Conservation (phyloP, 768 basidiomycete species). For the Dacryopinax spathularia region DNA sequence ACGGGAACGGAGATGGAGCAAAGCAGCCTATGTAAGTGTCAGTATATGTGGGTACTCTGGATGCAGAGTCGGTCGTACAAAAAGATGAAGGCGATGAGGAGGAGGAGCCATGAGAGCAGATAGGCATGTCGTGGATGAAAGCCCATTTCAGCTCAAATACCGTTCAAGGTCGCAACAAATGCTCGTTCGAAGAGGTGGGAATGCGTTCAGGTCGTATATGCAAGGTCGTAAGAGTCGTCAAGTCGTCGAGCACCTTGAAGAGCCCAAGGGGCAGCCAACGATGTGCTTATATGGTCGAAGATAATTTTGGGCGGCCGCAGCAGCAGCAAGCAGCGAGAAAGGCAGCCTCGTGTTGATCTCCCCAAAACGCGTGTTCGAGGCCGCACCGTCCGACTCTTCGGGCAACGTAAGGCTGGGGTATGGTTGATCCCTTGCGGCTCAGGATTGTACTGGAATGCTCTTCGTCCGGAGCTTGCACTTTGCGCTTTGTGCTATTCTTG, state of each 20-base stretch:
- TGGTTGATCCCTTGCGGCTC: no score
- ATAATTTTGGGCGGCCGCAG: no score
- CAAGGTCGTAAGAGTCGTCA: not conserved
- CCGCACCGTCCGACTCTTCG: no score
- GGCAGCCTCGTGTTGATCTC: not conserved
- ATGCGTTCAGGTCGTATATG: not conserved
- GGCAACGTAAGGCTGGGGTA: no score
- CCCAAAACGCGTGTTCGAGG: no score
- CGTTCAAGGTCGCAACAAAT: not conserved
- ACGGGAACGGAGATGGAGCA: constrained; percentile 1
- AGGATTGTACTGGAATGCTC: no score
- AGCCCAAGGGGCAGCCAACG: no score
- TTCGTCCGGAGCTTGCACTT: no score
- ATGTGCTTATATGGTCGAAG: no score
- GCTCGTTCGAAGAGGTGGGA: not conserved
- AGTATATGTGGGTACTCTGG: no score
- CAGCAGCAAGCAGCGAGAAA: not conserved
- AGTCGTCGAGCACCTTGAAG: no score
- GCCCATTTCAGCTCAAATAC: not conserved
- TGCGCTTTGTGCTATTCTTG: no score
- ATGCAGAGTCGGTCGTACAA: not conserved
- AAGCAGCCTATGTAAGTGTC: not conserved
- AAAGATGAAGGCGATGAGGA: not conserved
- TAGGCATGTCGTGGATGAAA: not conserved
- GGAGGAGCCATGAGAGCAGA: not conserved